Percentiles rank a stretch among this genome's conserved stretches.
Conservation (phyloP, 805 yeast genomes). For the Helenozyma baotianmanensis region DNA sequence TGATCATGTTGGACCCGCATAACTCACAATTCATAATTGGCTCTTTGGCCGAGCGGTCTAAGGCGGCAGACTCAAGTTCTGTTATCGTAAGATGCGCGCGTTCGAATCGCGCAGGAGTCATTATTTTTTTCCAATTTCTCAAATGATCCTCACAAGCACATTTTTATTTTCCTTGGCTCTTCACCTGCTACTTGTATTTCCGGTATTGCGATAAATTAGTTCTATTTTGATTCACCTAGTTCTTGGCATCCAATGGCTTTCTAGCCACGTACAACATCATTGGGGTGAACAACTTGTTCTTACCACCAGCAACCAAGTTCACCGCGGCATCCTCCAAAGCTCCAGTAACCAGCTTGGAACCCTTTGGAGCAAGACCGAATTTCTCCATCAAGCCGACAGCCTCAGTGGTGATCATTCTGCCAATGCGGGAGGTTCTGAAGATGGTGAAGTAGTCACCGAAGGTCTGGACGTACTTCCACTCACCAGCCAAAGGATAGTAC, state of each 20-base stretch:
- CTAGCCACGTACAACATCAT: conserved; percentile 91
- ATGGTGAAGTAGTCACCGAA: conserved; percentile 75
- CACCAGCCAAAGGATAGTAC: conserved; percentile 96
- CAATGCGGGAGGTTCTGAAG: conserved; percentile 81
- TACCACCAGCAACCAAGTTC: conserved; percentile 91
- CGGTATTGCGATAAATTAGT: not conserved
- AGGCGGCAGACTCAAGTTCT: conserved; percentile 20
- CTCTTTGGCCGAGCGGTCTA: conserved; percentile 20
- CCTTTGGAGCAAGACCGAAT: conserved; percentile 87
- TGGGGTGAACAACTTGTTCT: conserved; percentile 86
- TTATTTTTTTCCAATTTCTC: conserved; percentile 4
- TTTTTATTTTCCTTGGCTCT: not conserved
- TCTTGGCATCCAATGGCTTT: conserved; percentile 53
- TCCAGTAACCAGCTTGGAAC: conserved; percentile 77
- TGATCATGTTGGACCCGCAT: no score
- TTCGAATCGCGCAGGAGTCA: conserved; percentile 22
- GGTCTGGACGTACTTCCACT: conserved; percentile 81
- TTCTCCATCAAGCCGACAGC: conserved; percentile 79
- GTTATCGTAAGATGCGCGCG: conserved; percentile 22
- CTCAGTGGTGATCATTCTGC: conserved; percentile 81
- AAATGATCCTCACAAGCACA: no score
- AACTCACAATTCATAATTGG: conserved; percentile 5
- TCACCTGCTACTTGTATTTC: no score
- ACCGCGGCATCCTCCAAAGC: conserved; percentile 98
- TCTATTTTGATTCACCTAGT: conserved; percentile 3